These are phyloP conservation scores for Phytophthora sojae DNA, from an alignment of 352 stramenopile genomes.

Conservation along the genomic window DNA sequence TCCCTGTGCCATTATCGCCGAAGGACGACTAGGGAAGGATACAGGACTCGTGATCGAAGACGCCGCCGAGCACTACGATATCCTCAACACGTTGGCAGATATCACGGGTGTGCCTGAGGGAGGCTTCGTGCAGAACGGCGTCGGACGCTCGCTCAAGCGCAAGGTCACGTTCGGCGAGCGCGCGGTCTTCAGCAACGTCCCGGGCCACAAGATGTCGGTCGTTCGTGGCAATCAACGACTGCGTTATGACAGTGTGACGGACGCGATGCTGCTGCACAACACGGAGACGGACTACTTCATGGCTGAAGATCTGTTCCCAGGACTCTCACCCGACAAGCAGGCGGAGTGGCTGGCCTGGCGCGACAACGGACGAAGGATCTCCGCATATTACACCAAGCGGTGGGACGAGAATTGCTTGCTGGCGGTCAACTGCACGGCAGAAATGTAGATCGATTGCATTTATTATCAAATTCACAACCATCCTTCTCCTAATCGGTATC, in stretches of 20 bases:
- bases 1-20: constrained; percentile 49
- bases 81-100: constrained; percentile 70
- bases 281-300: constrained; percentile 43
- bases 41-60: constrained; percentile 53
- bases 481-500: neutral
- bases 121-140: constrained; percentile 60
- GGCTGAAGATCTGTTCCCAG: constrained; percentile 41
- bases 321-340: constrained; percentile 17
- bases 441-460: neutral
- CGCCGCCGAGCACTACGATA: constrained; percentile 57
- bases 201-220: constrained; percentile 51
- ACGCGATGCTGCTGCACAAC: constrained; percentile 57
- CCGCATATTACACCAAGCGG: constrained; percentile 55
- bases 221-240: constrained; percentile 57
- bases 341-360: constrained; percentile 41
- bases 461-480: neutral
- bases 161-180: constrained; percentile 31
- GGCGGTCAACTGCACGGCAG: constrained; percentile 22
- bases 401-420: constrained; percentile 50
- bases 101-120: constrained; percentile 59
- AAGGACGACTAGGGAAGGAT: constrained; percentile 51
- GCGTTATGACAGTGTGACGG: constrained; percentile 46
- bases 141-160: constrained; percentile 67
- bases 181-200: constrained; percentile 61
- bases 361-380: constrained; percentile 44